Percentiles rank a stretch among this genome's conserved stretches.
These are phyloP conservation scores for Dendrocalamus sinicus DNA, from an alignment of 176 grass and related monocot genomes.

Conservation along the genomic window DNA sequence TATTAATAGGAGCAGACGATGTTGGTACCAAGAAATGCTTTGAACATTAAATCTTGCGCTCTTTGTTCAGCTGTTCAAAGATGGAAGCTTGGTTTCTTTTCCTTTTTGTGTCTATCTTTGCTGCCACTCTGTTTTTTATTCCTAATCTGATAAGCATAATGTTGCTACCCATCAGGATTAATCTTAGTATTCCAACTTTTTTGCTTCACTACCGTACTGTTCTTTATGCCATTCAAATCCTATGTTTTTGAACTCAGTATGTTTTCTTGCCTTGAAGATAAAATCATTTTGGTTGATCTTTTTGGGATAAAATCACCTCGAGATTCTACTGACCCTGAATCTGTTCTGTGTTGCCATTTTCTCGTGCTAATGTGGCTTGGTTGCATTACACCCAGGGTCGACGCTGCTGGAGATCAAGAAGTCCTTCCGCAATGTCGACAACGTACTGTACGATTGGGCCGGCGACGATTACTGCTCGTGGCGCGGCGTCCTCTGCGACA, in stretches of 20 bases:
- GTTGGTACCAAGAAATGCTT: background rate
- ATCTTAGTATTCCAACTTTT: background rate
- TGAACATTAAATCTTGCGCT: background rate
- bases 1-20: background rate
- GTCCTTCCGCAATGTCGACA: constrained; percentile 94
- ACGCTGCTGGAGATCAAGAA: constrained; percentile 92
- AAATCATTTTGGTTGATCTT: background rate
- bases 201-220: background rate
- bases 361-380: constrained; percentile 4
- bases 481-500: constrained; percentile 93
- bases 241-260: background rate
- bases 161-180: background rate
- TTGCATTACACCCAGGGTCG: constrained; percentile 58
- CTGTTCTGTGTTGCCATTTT: background rate
- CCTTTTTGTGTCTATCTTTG: background rate
- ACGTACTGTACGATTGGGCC: constrained; percentile 89
- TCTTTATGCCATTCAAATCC: constrained; percentile 35
- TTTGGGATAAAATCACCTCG: background rate
- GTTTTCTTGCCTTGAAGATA: background rate
- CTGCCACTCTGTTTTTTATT: background rate
- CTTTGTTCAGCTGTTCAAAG: background rate
- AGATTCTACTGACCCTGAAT: background rate
- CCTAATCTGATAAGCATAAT: background rate
- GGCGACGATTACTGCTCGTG: constrained; percentile 75
- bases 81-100: background rate